phyloP scores from a whole-genome alignment of 305 asterid genomes.

The Caryopteris hybrid region DNA sequence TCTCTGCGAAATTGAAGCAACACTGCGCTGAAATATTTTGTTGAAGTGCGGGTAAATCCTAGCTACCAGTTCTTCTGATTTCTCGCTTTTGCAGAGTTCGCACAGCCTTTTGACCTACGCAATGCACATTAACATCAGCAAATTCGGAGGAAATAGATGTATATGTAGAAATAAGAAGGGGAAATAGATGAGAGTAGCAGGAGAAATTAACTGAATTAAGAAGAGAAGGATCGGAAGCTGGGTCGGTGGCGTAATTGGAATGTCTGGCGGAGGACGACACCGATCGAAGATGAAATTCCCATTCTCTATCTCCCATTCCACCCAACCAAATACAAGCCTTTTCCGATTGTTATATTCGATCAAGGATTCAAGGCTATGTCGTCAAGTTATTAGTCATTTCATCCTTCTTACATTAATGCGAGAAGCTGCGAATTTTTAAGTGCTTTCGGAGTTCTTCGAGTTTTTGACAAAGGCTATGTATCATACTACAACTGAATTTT shows the following conservation, averaged over 20 bases:
- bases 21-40: constrained; percentile 75
- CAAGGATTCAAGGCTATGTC: too few relatives aligned
- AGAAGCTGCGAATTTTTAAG: too few relatives aligned
- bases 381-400: too few relatives aligned
- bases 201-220: constrained; percentile 50
- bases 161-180: too few relatives aligned
- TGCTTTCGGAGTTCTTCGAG: too few relatives aligned
- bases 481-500: too few relatives aligned
- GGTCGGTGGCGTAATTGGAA: constrained; percentile 65
- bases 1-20: constrained; percentile 66
- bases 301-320: constrained; percentile 57
- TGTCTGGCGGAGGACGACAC: constrained; percentile 69
- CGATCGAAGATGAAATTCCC: constrained; percentile 76
- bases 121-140: constrained; percentile 7
- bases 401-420: too few relatives aligned
- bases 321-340: neutral
- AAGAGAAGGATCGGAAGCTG: constrained; percentile 68
- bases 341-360: too few relatives aligned
- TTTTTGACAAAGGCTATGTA: too few relatives aligned
- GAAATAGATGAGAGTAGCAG: neutral
- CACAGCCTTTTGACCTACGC: constrained; percentile 61
- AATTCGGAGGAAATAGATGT: neutral
- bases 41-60: constrained; percentile 84
- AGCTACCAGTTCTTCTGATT: constrained; percentile 76
- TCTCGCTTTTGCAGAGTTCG: constrained; percentile 67